Evolutionary conservation across 306 rosid species (phyloP).

Genomic region (Acacia melanoxylon): DNA sequence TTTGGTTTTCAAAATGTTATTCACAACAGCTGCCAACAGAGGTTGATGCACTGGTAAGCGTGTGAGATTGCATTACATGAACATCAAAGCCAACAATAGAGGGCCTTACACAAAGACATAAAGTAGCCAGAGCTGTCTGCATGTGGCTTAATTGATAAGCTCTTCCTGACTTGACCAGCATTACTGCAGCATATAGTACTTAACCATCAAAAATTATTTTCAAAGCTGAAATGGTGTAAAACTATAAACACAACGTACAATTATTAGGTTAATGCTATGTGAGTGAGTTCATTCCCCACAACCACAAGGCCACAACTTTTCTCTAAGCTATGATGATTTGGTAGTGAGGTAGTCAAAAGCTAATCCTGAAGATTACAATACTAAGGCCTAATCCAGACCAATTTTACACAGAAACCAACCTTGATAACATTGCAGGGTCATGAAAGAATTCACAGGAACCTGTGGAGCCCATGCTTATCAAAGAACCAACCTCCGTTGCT

Average conservation of each 20-base stretch:
- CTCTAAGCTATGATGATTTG: constrained; percentile 26
- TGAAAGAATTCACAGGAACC: constrained; percentile 94
- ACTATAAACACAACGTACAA: not conserved
- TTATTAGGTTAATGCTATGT: constrained; percentile 10
- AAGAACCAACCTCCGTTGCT: constrained; percentile 83
- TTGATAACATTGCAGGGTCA: constrained; percentile 85
- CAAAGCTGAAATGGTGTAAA: constrained; percentile 21
- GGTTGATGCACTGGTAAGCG: constrained; percentile 17
- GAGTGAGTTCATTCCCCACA: constrained; percentile 20
- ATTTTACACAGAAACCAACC: constrained; percentile 48
- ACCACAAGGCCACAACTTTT: constrained; percentile 6
- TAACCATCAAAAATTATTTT: constrained; percentile 27
- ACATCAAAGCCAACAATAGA: not conserved
- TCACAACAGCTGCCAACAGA: constrained; percentile 67
- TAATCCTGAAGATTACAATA: constrained; percentile 4
- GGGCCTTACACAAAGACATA: constrained; percentile 72
- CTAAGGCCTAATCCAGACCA: not conserved
- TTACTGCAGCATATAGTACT: constrained; percentile 57
- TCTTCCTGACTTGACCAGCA: constrained; percentile 97
- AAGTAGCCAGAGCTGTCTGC: constrained; percentile 70
- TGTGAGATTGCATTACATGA: not conserved
- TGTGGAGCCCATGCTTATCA: constrained; percentile 73
- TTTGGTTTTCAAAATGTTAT: constrained; percentile 59
- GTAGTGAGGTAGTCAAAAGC: constrained; percentile 6
- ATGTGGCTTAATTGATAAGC: constrained; percentile 75